These are phyloP conservation scores for Didymella sp. DNA, from an alignment of 2,329 filamentous ascomycete genomes.

Conservation along the genomic window DNA sequence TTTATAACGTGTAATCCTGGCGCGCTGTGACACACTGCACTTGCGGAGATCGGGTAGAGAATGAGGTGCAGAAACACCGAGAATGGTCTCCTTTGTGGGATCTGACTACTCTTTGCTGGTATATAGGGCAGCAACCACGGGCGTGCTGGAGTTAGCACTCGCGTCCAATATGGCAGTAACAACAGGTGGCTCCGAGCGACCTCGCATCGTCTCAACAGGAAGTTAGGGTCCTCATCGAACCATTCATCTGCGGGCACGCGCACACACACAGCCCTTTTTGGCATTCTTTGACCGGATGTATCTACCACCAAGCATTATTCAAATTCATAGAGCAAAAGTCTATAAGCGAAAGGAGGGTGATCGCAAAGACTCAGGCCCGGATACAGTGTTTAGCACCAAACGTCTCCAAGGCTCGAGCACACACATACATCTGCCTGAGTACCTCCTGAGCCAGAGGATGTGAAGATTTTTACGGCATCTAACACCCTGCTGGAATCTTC, in stretches of 20 bases:
- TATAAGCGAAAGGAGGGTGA: not conserved
- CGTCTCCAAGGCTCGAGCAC: not conserved
- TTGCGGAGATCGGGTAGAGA: too few species aligned
- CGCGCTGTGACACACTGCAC: too few species aligned
- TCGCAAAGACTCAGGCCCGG: not conserved
- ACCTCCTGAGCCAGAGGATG: not conserved
- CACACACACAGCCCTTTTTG: too few species aligned
- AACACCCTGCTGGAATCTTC: not conserved
- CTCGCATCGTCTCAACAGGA: not conserved
- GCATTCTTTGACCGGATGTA: too few species aligned
- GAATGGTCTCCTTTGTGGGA: too few species aligned
- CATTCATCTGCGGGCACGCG: too few species aligned
- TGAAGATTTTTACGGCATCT: not conserved
- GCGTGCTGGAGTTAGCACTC: not conserved
- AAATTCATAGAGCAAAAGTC: not conserved
- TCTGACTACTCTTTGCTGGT: not conserved
- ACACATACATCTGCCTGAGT: not conserved
- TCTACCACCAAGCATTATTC: not conserved
- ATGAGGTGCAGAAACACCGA: too few species aligned
- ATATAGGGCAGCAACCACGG: not conserved
- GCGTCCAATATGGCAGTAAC: not conserved
- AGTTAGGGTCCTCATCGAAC: too few species aligned
- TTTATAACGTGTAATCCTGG: too few species aligned
- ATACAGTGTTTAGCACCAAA: not conserved
- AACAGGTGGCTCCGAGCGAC: not conserved